Evolutionary conservation across 2,329 filamentous ascomycete species (phyloP).

Genomic region (Bipolaris gigantea): DNA sequence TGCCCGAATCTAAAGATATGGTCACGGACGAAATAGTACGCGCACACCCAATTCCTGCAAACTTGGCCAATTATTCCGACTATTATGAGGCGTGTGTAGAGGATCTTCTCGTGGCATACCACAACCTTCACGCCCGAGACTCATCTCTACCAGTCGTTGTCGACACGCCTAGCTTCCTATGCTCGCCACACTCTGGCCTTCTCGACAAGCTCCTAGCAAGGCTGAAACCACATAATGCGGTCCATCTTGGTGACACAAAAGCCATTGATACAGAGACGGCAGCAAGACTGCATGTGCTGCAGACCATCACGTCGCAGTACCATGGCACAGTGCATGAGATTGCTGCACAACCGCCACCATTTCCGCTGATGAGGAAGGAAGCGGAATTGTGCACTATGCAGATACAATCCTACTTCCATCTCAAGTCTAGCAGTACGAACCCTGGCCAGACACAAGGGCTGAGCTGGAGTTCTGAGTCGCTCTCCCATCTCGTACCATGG

Average conservation of each 20-base stretch:
- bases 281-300: constrained; percentile 59
- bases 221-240: constrained; percentile 61
- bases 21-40: constrained; percentile 53
- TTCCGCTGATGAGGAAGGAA: constrained; percentile 57
- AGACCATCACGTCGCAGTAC: constrained; percentile 43
- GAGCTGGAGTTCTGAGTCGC: constrained; percentile 58
- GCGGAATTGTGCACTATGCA: constrained; percentile 73
- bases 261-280: constrained; percentile 58
- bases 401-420: constrained; percentile 78
- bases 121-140: constrained; percentile 47
- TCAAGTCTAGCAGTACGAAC: constrained; percentile 15
- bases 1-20: constrained; percentile 18
- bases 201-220: constrained; percentile 60
- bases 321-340: constrained; percentile 54
- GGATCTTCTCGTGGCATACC: constrained; percentile 65
- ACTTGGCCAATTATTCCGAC: constrained; percentile 66
- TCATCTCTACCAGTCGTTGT: constrained; percentile 62
- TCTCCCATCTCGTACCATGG: constrained; percentile 63
- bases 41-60: constrained; percentile 67
- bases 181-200: constrained; percentile 69
- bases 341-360: constrained; percentile 54
- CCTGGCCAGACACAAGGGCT: constrained; percentile 20
- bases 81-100: constrained; percentile 67
- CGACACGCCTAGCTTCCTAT: constrained; percentile 75
- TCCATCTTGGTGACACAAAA: constrained; percentile 61